Base-by-base conservation (phyloP, 2,329 filamentous ascomycete genomes). In the Fonsecaea nubica region DNA sequence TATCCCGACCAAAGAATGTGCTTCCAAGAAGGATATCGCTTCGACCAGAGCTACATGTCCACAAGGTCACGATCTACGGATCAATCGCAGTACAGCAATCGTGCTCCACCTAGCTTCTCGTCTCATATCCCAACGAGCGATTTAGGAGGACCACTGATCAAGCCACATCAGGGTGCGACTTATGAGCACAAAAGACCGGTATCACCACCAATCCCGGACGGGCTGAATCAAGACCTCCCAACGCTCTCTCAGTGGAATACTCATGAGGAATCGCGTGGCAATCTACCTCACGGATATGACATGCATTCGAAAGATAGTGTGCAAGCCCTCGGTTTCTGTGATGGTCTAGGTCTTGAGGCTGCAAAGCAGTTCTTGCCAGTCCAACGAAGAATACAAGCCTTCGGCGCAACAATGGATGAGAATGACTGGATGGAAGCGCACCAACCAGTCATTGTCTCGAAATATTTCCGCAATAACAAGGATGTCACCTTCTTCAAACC, bases 321-420 rank as follows among this genome's bases (percentile, higher is more conserved):
- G 50, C 18, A 52, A 40, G 53, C 53, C 21, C 63, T 62, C 35
- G 58, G 54, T 12, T 65, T 50, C 45, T 33, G 40, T 3, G 45
- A 35, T 21, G 33, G 32, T n/a, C 15, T 13, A 33, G 48, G 15
- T 7, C n/a, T 56, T 8, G 18, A 45, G 40, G 48, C 32, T 12
- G 33, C 33, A 36, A 5, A 55, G 9, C 4, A 12, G 15, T 21
- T 32, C 52, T 55, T 30, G 9, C 57, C 56, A n/a, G 40, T 66
- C 25, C 45, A 63, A 56, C 63, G 59, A 54, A 62, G 57, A 56
- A 33, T 63, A 4, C 59, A 66, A 56, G 59, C 63, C 25, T 32
- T 64, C 10, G 63, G 40, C 18, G 50, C 60, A 2, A 61, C 50
- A 30, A 63, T 66, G 55, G 56, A 38, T 12, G 25, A 42, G 21